Base-by-base conservation (phyloP, 1,284 basidiomycete species). In the Cryptococcus hybrid region DNA sequence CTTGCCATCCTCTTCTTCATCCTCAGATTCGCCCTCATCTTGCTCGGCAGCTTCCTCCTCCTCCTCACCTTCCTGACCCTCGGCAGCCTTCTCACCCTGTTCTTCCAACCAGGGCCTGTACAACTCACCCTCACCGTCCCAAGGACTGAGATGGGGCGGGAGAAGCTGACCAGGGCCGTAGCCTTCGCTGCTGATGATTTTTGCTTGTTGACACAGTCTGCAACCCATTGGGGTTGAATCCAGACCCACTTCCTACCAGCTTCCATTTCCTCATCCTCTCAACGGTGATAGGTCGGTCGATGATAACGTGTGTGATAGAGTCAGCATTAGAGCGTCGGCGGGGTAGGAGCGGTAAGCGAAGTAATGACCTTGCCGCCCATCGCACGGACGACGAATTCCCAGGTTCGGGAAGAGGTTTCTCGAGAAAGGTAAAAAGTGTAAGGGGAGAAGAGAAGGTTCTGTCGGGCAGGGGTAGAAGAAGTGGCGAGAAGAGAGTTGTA, bases 191-290 rank as follows among this genome's bases (percentile, higher is more conserved):
- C 92, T 83, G 38, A 98, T 82, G 56, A 97, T 83, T 74, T 84
- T 15, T 87, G 85, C 24, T 87, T 84, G 76, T 99, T 99, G 71
- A 96, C 87, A 73, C 90, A 96, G 78, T 99, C 96, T 39, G 94
- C 90, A 35, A 98, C 85, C 95, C 96, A 99, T 78, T 99, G 96
- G 13, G 96, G 96, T 78, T 99, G 96, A 7, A 99, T 84, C 78
- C 90, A 92, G 67, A 90, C 91, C 67, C 94, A 84, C 73, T 86
- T 85, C 52, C 83, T 77, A 36, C 86, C 82, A 49, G 83, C 82
- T 67, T 87, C 84, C 62, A 84, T 82, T 88, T 84, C 56, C 84
- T 84, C 50, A 82, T 74, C 3, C 83, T 82, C 70, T 70, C 69
- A 24, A 61, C 62, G 68, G 81, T 70, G 81, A 83, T 76, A 0